A percentile compares a stretch with the other conserved stretches of the same genome.
Conservation (phyloP, 1,284 basidiomycete species). For the Cutaneotrichosporon cavernicola region DNA sequence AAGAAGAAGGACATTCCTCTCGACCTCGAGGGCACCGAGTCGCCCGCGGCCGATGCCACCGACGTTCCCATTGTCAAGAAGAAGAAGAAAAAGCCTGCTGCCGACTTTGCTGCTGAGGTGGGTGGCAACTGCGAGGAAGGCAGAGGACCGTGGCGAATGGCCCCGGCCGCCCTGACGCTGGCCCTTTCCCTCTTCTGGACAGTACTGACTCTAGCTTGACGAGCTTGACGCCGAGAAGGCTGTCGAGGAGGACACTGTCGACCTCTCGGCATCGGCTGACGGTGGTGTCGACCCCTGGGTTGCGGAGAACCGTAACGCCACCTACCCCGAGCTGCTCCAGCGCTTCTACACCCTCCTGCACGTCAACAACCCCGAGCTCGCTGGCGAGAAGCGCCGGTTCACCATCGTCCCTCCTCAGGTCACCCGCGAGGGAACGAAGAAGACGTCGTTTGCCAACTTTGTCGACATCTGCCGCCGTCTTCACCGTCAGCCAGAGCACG, state of each 20-base stretch:
- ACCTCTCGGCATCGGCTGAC: constrained; percentile 66
- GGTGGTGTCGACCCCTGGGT: constrained; percentile 66
- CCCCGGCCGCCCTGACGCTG: neutral
- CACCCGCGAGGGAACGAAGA: constrained; percentile 90
- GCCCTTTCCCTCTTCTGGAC: too few species aligned
- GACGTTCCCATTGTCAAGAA: constrained; percentile 58
- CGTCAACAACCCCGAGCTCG: constrained; percentile 89
- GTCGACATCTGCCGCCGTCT: constrained; percentile 97
- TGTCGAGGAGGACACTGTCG: constrained; percentile 70
- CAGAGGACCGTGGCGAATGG: neutral
- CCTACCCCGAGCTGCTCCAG: constrained; percentile 85
- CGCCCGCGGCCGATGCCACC: constrained; percentile 36
- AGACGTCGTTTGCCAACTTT: constrained; percentile 92
- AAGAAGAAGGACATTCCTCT: constrained; percentile 54
- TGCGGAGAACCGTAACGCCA: constrained; percentile 88
- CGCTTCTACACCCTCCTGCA: constrained; percentile 91
- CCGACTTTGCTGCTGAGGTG: constrained; percentile 71
- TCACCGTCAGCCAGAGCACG: constrained; percentile 99
- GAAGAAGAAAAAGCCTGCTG: constrained; percentile 56
- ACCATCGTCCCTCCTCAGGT: constrained; percentile 97
- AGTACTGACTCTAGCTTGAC: constrained; percentile 37
- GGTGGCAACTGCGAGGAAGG: constrained; percentile 11
- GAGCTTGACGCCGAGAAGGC: constrained; percentile 58
- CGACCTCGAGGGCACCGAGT: constrained; percentile 41
- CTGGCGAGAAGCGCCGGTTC: constrained; percentile 85